Evolutionary conservation across 108 stramenopile species (phyloP), one percentile per base, ranked within the genome.

Genomic region (Cyclostephanos tholiformis): DNA sequence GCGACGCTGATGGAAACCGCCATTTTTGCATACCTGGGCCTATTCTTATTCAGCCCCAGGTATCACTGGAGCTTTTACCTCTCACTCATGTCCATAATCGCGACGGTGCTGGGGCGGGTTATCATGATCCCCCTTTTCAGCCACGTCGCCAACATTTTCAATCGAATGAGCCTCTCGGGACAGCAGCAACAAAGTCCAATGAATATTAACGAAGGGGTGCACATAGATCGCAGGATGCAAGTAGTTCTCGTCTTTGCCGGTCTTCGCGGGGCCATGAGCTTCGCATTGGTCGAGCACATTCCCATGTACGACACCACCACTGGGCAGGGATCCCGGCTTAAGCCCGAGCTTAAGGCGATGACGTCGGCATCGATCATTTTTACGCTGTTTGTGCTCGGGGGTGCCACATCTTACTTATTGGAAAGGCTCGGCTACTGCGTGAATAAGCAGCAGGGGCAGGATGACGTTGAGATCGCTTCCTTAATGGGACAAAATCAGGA

Each of bases 221-320:
- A 89, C 23, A 84, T 92, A 41, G 89, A 92, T 74, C 67, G 65
- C 25, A 85, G 84, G 36, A 95, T 92, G 91, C 95, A 95, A 79
- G 52, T 92, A 17, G 91, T 93, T 2, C 79, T 95, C 20, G 86
- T 90, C 84, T 92, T 94, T 65, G 90, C 93, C 4, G 95, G 95
- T 10, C 75, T 96, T 12, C 85, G 95, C 11, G 95, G 95, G 10
- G 95, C 92, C 50, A 92, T 96, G 90, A 90, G 90, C 1, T 94
- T 96, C 70, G 92, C 95, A 19, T 80, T 96, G 44, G 95, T 94
- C 5, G 95, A 96, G 72, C 83, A 91, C 80, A 93, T 96, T 62
- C 93, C 93, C 6, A 67, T 89, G 38, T 94, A 85, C 68, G 90
- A 96, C 72, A 75, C 89, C 3, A 88, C 86, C 17, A 89, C 88